Base-by-base conservation (phyloP, 257 asterid species). In the Nicotiana obtusifolia region DNA sequence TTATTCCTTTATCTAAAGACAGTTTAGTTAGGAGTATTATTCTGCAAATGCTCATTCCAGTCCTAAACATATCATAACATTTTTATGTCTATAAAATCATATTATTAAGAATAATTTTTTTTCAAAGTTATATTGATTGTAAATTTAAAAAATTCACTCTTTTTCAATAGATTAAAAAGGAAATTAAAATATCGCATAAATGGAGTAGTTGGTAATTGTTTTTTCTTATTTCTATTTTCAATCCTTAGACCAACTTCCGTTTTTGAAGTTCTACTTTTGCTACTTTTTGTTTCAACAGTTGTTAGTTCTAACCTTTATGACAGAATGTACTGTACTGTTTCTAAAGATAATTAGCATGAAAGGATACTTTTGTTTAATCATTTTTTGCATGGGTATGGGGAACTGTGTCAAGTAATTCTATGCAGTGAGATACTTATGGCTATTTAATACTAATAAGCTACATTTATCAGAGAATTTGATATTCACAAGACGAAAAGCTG, bases 301-400 rank as follows among this genome's bases (percentile, higher is more conserved):
- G 22, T 73, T 22, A 71, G 61, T 73, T 47, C 24, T 47, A 73
- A 22, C 37, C 61, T 73, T 73, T 73, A 73, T 73, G 61, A 44
- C 78, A n/a, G 31, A 73, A 73, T 22, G 37, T 61, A 19, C 16
- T 24, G 61, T 47, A 73, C 61, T 73, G 13, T 73, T 73, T 24
- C 15, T 47, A 14, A 47, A 47, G 24, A 73, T 47, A 73, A 73
- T 73, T 73, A 47, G 79, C 24, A 73, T 22, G 79, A 73, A 73
- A 73, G 41, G 41, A 2, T 47, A 47, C 79, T 47, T 73, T 73
- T 73, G 7, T 47, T 73, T 47, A 73, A 73, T 73, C 79, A 73
- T 73, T 47, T 44, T 47, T 47, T 73, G 79, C 79, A 73, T 73
- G 79, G 79, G 61, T 28, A 73, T 47, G 49, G 79, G 61, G 79